These are phyloP conservation scores for Elsinoe batatas DNA, from an alignment of 2,329 filamentous ascomycete genomes.

Conservation along the genomic window DNA sequence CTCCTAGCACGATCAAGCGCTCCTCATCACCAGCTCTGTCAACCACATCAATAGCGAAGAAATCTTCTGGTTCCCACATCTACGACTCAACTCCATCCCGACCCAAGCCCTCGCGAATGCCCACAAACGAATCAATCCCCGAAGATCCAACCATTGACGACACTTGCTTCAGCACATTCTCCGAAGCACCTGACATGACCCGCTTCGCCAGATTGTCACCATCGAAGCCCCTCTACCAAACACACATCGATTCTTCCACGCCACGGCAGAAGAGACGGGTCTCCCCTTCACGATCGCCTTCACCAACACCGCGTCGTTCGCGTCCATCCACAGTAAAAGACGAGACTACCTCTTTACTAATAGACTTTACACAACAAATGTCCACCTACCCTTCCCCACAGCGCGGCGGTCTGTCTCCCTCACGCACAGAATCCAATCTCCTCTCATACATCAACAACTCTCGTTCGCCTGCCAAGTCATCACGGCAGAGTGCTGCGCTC, in stretches of 20 bases:
- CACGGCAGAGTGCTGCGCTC: slow-evolving; percentile 30
- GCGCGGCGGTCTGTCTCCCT: slow-evolving; percentile 31
- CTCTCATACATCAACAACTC: slow-evolving; percentile 33
- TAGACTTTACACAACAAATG: slow-evolving; percentile 80
- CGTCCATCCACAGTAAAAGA: slow-evolving; percentile 33
- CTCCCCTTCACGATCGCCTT: slow-evolving; percentile 34
- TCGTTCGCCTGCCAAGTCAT: slow-evolving; percentile 31
- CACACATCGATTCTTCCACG: slow-evolving; percentile 38
- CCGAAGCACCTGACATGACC: slow-evolving; percentile 79
- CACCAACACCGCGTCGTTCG: slow-evolving; percentile 44
- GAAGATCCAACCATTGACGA: slow-evolving; percentile 43
- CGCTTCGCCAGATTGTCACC: slow-evolving; percentile 58
- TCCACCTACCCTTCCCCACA: slow-evolving; percentile 41
- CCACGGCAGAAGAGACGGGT: slow-evolving; percentile 40
- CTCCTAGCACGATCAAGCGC: slow-evolving; percentile 14
- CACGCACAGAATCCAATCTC: slow-evolving; percentile 39
- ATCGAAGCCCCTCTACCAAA: slow-evolving; percentile 19
- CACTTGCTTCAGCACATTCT: slow-evolving; percentile 77
- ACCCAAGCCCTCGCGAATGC: slow-evolving; percentile 5
- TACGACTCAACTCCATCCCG: slow-evolving; percentile 10
- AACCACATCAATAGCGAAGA: slow-evolving; percentile 8
- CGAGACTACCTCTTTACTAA: slow-evolving; percentile 62
- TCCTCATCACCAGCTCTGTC: slow-evolving; percentile 16
- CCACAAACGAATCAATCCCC: slow-evolving; percentile 12
- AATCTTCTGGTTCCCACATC: slow-evolving; percentile 21